Conservation (phyloP, 2,329 filamentous ascomycete genomes). For the Penicillium brevicompactum region DNA sequence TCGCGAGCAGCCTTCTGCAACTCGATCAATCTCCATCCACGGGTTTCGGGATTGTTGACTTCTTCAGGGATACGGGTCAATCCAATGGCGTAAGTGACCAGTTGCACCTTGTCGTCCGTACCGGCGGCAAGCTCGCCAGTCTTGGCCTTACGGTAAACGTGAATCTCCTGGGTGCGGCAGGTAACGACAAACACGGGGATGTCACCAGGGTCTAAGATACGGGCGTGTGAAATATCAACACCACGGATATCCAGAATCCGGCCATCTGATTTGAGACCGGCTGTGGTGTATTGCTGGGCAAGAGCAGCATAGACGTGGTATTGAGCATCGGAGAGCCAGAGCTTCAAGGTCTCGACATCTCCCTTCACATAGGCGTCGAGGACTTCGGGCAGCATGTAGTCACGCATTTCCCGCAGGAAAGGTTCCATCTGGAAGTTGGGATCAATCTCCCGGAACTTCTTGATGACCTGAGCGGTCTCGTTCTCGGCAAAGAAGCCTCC, state of each 20-base stretch:
- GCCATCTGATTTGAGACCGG: slow-evolving; percentile 91
- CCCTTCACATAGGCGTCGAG: slow-evolving; percentile 98
- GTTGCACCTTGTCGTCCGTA: slow-evolving; percentile 98
- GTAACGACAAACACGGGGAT: slow-evolving; percentile 94
- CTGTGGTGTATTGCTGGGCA: slow-evolving; percentile 91
- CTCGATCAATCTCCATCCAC: slow-evolving; percentile 96
- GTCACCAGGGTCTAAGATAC: slow-evolving; percentile 52
- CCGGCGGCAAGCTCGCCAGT: slow-evolving; percentile 85
- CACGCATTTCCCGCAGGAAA: slow-evolving; percentile 91
- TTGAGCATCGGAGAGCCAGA: slow-evolving; percentile 95
- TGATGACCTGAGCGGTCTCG: slow-evolving; percentile 95
- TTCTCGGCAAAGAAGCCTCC: slow-evolving; percentile 98
- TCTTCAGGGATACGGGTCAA: slow-evolving; percentile 93
- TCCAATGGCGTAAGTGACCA: slow-evolving; percentile 97
- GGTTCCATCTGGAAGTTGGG: slow-evolving; percentile 92
- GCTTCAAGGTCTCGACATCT: slow-evolving; percentile 83
- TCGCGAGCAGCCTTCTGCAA: slow-evolving; percentile 97
- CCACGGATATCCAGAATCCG: slow-evolving; percentile 93
- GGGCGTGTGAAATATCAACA: slow-evolving; percentile 69
- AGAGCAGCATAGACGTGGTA: slow-evolving; percentile 97
- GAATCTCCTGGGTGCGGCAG: slow-evolving; percentile 94
- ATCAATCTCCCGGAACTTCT: slow-evolving; percentile 96
- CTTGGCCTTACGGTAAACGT: slow-evolving; percentile 94
- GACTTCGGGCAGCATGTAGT: slow-evolving; percentile 97
- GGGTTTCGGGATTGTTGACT: slow-evolving; percentile 93